A percentile compares a stretch with the other conserved stretches of the same genome.
Evolutionary conservation across 2,329 filamentous ascomycete genomes (phyloP).

Genomic region (Xylaria sp.): DNA sequence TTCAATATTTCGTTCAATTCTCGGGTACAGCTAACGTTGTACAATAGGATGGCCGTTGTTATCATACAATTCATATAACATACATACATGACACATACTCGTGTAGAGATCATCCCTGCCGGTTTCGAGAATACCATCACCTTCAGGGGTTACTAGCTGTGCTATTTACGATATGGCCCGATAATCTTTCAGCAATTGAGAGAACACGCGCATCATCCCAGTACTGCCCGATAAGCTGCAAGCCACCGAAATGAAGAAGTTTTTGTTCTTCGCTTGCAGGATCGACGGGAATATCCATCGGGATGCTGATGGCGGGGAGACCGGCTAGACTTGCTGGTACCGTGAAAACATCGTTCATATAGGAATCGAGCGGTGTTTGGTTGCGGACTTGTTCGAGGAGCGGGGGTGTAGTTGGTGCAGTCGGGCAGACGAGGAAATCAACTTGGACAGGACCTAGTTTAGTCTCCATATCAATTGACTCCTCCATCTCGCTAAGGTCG

Average conservation of each 20-base stretch:
- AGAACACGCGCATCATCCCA: conserved; percentile 77
- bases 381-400: conserved; percentile 66
- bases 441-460: conserved; percentile 73
- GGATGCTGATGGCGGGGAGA: conserved; percentile 87
- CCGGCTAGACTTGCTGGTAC: conserved; percentile 94
- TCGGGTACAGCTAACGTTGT: conserved; percentile 35
- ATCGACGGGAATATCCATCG: conserved; percentile 60
- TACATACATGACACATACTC: neutral
- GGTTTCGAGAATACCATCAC: neutral
- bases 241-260: conserved; percentile 62
- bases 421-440: conserved; percentile 89
- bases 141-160: neutral
- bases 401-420: conserved; percentile 81
- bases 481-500: conserved; percentile 70
- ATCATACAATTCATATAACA: neutral
- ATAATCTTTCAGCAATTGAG: conserved; percentile 60
- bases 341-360: conserved; percentile 95
- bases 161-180: conserved; percentile 40
- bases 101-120: neutral
- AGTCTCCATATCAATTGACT: conserved; percentile 61
- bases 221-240: conserved; percentile 85
- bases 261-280: conserved; percentile 49
- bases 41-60: conserved; percentile 8
- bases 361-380: conserved; percentile 75
- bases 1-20: conserved; percentile 13